Conservation (phyloP, 768 basidiomycete species). For the Termitomyces sp. region DNA sequence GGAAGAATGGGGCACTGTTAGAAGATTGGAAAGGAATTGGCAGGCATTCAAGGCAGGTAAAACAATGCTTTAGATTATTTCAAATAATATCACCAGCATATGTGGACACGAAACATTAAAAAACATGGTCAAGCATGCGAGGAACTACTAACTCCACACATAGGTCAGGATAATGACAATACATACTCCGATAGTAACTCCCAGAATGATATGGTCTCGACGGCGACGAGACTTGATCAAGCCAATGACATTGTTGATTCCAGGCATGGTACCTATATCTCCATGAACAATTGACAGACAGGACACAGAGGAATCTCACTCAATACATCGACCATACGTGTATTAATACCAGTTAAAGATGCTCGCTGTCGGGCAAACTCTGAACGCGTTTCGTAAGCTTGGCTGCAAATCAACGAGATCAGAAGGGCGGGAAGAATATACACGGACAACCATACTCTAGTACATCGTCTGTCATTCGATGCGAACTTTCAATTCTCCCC, state of each 20-base stretch:
- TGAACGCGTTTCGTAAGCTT: slow-evolving; percentile 94
- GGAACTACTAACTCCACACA: slow-evolving; percentile 30
- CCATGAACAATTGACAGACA: neutral
- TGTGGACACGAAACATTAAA: neutral
- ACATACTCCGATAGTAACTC: slow-evolving; percentile 83
- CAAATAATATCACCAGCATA: neutral
- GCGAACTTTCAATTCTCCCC: slow-evolving; percentile 84
- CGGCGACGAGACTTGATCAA: slow-evolving; percentile 93
- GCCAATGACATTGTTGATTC: slow-evolving; percentile 80
- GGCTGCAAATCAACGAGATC: slow-evolving; percentile 40
- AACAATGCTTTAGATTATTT: neutral
- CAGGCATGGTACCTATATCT: slow-evolving; percentile 77
- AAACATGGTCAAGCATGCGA: neutral
- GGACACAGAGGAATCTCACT: slow-evolving; percentile 40
- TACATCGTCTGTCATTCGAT: slow-evolving; percentile 91
- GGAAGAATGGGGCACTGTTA: slow-evolving; percentile 57
- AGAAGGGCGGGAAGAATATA: neutral
- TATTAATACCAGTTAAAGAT: slow-evolving; percentile 72
- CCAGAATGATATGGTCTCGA: slow-evolving; percentile 86
- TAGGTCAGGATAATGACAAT: slow-evolving; percentile 50
- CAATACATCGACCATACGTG: slow-evolving; percentile 77
- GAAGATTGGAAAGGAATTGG: slow-evolving; percentile 71
- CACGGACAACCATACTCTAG: slow-evolving; percentile 54
- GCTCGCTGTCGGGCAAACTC: slow-evolving; percentile 84
- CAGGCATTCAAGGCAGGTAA: slow-evolving; percentile 34